Conservation (phyloP, 805 yeast genomes). For the Vanderwaltozyma tropicalis region DNA sequence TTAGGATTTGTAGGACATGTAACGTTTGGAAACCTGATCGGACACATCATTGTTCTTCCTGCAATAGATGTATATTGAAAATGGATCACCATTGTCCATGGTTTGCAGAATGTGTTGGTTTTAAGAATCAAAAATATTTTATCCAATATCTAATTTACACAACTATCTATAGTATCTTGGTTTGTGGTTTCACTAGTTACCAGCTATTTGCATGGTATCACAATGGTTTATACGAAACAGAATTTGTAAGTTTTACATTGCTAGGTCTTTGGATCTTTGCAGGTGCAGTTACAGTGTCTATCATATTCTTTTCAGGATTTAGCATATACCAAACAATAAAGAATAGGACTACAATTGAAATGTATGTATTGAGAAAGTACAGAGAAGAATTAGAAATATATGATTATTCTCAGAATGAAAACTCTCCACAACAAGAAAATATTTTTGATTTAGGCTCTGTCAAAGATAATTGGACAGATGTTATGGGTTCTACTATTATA, state of each 20-base stretch:
- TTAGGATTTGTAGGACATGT: constrained; percentile 64
- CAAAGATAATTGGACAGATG: constrained; percentile 47
- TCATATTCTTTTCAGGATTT: constrained; percentile 46
- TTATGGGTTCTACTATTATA: constrained; percentile 59
- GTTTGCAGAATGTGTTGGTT: constrained; percentile 86
- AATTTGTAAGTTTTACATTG: constrained; percentile 45
- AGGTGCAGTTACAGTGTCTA: constrained; percentile 43
- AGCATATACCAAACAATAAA: constrained; percentile 46
- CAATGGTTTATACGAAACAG: constrained; percentile 30
- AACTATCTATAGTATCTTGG: constrained; percentile 36
- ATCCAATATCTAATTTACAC: constrained; percentile 58
- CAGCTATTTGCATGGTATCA: constrained; percentile 41
- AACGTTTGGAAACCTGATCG: constrained; percentile 73
- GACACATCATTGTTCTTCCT: constrained; percentile 73
- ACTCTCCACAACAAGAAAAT: constrained; percentile 38
- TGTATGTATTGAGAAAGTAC: constrained; percentile 45
- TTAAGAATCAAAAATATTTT: constrained; percentile 67
- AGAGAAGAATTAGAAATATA: constrained; percentile 31
- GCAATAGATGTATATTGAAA: constrained; percentile 57
- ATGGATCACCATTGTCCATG: constrained; percentile 97
- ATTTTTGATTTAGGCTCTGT: constrained; percentile 62
- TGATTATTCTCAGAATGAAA: constrained; percentile 34
- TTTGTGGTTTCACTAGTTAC: constrained; percentile 32
- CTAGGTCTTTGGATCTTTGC: constrained; percentile 51
- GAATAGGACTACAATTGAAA: constrained; percentile 77